These are phyloP conservation scores for Neocucurbitaria cava DNA, from an alignment of 2,329 filamentous ascomycete species.

Conservation along the genomic window DNA sequence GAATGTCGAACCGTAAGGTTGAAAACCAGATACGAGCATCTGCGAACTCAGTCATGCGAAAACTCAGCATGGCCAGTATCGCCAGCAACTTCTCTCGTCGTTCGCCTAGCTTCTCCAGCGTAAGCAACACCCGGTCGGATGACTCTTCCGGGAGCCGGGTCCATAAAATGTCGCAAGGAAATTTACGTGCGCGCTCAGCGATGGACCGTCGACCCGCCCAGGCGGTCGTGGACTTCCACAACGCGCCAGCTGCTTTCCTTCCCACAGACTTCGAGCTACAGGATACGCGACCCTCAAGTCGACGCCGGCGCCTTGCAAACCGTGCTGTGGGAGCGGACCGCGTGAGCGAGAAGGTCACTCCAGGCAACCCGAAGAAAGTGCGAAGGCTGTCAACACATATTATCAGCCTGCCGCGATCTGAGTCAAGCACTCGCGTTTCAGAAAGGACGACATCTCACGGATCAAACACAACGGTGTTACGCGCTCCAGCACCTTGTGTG, in stretches of 20 bases:
- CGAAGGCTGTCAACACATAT: constrained; percentile 42
- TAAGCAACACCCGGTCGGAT: constrained; percentile 47
- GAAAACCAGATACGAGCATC: constrained; percentile 78
- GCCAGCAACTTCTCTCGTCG: constrained; percentile 77
- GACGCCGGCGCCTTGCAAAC: constrained; percentile 38
- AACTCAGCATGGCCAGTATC: constrained; percentile 83
- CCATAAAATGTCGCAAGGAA: constrained; percentile 36
- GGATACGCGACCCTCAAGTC: constrained; percentile 30
- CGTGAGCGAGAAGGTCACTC: constrained; percentile 29
- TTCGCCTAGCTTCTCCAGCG: constrained; percentile 64
- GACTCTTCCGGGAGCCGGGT: constrained; percentile 41
- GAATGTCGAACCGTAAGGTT: constrained; percentile 71
- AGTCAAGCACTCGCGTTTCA: constrained; percentile 24
- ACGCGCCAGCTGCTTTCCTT: constrained; percentile 55
- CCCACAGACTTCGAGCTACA: constrained; percentile 57
- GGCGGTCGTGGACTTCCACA: constrained; percentile 55
- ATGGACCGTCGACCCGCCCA: constrained; percentile 37
- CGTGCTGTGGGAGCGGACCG: constrained; percentile 29
- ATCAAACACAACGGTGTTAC: constrained; percentile 28
- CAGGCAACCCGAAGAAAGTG: constrained; percentile 34
- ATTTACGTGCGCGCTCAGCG: constrained; percentile 30
- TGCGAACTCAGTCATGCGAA: constrained; percentile 87
- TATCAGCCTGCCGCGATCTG: constrained; percentile 38
- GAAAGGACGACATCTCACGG: constrained; percentile 25
- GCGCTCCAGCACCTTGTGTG: constrained; percentile 10